These are phyloP conservation scores for Rhexocercosporidium sp. DNA, from an alignment of 2,329 filamentous ascomycete genomes.

Conservation along the genomic window DNA sequence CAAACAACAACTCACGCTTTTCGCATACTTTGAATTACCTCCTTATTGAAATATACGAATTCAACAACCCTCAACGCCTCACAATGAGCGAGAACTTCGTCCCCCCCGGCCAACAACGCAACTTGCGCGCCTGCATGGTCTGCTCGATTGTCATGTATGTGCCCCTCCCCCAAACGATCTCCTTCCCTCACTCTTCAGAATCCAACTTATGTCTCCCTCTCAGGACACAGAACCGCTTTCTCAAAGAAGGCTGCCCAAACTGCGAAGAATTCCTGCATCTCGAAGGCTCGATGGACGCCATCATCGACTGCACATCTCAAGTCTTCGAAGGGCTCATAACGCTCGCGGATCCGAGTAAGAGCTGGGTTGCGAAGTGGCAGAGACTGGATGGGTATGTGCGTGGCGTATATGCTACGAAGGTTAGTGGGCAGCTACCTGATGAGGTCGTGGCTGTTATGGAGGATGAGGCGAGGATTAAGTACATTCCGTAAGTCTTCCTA, in stretches of 20 bases:
- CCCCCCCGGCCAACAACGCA: constrained; percentile 76
- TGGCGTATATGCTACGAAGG: constrained; percentile 94
- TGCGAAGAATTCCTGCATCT: constrained; percentile 93
- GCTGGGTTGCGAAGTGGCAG: constrained; percentile 98
- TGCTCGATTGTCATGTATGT: constrained; percentile 92
- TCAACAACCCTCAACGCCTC: not conserved
- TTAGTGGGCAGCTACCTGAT: constrained; percentile 78
- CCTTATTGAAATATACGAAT: not conserved
- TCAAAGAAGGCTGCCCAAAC: constrained; percentile 89
- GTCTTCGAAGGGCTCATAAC: constrained; percentile 94
- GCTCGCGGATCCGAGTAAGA: constrained; percentile 78
- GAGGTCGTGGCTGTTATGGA: constrained; percentile 65
- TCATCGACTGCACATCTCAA: constrained; percentile 92
- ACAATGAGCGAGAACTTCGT: constrained; percentile 65
- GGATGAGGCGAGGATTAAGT: constrained; percentile 67
- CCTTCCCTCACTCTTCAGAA: constrained; percentile 14
- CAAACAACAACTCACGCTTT: not conserved
- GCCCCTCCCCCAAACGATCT: constrained; percentile 41
- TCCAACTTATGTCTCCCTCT: constrained; percentile 25
- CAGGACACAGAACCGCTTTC: constrained; percentile 69
- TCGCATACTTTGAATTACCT: not conserved
- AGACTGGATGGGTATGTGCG: constrained; percentile 85
- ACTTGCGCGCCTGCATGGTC: constrained; percentile 96
- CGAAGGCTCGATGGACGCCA: constrained; percentile 75
- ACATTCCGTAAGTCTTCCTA: constrained; percentile 64